phyloP scores from a whole-genome alignment of 2,329 filamentous ascomycete species.

The Cladosporium sp. region DNA sequence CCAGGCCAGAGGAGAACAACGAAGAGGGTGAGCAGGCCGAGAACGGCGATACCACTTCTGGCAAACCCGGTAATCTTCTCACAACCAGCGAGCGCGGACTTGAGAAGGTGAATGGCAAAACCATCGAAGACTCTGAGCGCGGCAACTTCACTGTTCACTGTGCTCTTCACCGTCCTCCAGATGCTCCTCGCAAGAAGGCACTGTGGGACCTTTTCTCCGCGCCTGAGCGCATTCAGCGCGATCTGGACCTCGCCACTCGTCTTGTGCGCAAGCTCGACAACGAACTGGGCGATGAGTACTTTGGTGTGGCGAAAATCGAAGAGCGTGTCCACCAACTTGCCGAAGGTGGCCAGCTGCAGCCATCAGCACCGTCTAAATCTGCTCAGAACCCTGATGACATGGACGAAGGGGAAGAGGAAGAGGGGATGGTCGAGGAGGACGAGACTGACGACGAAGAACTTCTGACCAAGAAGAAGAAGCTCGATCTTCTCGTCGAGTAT shows the following conservation, averaged over 20 bases:
- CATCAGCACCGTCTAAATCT: slow-evolving; percentile 50
- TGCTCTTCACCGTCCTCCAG: slow-evolving; percentile 86
- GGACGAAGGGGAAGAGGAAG: slow-evolving; percentile 73
- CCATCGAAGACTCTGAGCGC: slow-evolving; percentile 77
- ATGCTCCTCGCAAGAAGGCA: slow-evolving; percentile 84
- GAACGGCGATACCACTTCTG: slow-evolving; percentile 13
- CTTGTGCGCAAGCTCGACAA: slow-evolving; percentile 79
- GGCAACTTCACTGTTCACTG: slow-evolving; percentile 98
- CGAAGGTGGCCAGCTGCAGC: slow-evolving; percentile 70
- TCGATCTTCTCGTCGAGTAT: slow-evolving; percentile 94
- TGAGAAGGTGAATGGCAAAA: slow-evolving; percentile 95
- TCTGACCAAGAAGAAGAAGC: slow-evolving; percentile 88
- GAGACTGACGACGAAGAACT: slow-evolving; percentile 81
- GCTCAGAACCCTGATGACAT: slow-evolving; percentile 56
- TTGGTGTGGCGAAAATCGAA: slow-evolving; percentile 75
- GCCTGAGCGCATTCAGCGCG: slow-evolving; percentile 87
- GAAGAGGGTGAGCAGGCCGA: slow-evolving; percentile 48
- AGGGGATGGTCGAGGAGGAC: slow-evolving; percentile 41
- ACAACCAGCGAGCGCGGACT: slow-evolving; percentile 64
- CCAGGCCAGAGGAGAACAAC: slow-evolving; percentile 54
- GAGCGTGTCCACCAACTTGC: slow-evolving; percentile 79
- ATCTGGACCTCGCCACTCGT: slow-evolving; percentile 75
- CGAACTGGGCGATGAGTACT: slow-evolving; percentile 71
- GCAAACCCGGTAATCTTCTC: slow-evolving; percentile 1
- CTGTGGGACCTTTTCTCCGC: slow-evolving; percentile 95